Percentiles rank a stretch among this genome's conserved stretches.
Conservation (phyloP, 345 rosid genomes). For the Eutrema yunnanense region DNA sequence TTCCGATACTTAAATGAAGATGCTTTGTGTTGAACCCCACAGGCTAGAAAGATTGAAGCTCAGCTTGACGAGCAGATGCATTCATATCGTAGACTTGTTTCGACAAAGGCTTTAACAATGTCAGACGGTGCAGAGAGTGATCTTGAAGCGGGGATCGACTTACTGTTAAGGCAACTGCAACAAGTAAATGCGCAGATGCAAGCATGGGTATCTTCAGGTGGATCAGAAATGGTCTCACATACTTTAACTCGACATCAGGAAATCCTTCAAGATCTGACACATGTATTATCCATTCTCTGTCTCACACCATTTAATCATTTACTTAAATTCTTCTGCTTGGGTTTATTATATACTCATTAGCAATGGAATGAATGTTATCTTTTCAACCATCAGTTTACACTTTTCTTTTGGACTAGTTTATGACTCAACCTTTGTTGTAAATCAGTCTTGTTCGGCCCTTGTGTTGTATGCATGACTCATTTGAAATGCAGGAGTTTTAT, state of each 20-base stretch:
- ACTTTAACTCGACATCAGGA: constrained; percentile 95
- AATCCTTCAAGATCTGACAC: constrained; percentile 87
- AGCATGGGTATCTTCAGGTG: constrained; percentile 96
- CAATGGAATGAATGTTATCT: neutral
- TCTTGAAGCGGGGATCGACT: constrained; percentile 73
- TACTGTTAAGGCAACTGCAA: constrained; percentile 64
- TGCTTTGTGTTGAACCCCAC: constrained; percentile 14
- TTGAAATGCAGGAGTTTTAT: constrained; percentile 84
- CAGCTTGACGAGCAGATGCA: constrained; percentile 97
- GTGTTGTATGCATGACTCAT: neutral
- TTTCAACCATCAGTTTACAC: neutral
- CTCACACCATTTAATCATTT: neutral
- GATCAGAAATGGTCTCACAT: constrained; percentile 98
- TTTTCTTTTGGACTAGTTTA: neutral
- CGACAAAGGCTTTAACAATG: constrained; percentile 56
- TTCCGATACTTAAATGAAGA: neutral
- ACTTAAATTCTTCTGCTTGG: neutral
- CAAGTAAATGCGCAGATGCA: constrained; percentile 89
- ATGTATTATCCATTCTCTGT: constrained; percentile 38
- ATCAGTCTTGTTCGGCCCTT: neutral
- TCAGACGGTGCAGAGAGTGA: constrained; percentile 61
- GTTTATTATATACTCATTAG: neutral
- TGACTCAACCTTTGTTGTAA: neutral
- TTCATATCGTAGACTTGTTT: constrained; percentile 76
- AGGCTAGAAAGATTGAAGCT: constrained; percentile 98